These are phyloP conservation scores for Russula dissimulans DNA, from an alignment of 768 basidiomycete genomes.

Conservation along the genomic window DNA sequence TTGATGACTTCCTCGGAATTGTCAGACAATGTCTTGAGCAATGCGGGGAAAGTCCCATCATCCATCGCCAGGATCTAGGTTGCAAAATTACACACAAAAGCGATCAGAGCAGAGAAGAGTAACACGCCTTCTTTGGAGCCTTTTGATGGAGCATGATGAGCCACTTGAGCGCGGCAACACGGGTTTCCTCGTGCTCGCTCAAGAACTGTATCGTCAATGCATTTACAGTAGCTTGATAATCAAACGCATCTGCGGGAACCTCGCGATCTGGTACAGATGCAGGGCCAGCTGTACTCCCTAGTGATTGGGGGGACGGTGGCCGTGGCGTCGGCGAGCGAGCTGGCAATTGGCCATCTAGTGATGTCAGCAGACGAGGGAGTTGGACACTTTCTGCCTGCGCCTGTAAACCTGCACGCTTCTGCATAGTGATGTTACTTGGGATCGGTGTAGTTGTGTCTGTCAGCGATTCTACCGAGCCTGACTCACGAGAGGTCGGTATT, in stretches of 20 bases:
- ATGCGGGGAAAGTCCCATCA: constrained; percentile 91
- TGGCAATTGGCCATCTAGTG: constrained; percentile 5
- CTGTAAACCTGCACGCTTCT: constrained; percentile 17
- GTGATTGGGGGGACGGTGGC: constrained; percentile 21
- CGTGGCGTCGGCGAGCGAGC: constrained; percentile 26
- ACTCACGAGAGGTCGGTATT: constrained; percentile 33
- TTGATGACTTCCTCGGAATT: constrained; percentile 98
- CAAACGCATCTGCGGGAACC: constrained; percentile 58
- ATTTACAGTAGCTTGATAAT: constrained; percentile 88
- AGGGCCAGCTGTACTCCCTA: constrained; percentile 21
- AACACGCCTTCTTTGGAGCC: constrained; percentile 79
- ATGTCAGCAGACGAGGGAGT: neutral
- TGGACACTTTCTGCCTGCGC: neutral
- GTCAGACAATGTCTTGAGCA: constrained; percentile 93
- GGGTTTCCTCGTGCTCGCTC: constrained; percentile 93
- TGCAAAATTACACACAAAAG: neutral
- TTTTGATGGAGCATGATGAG: constrained; percentile 98
- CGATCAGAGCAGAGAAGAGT: neutral
- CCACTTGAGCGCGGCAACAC: constrained; percentile 95
- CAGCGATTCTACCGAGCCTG: constrained; percentile 37
- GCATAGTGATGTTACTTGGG: constrained; percentile 20
- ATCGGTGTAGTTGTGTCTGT: constrained; percentile 26
- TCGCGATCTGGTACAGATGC: constrained; percentile 30
- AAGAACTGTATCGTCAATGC: constrained; percentile 89
- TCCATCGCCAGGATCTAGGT: constrained; percentile 86